Base-by-base conservation (phyloP, 1,284 basidiomycete species). In the Tilletia caries region DNA sequence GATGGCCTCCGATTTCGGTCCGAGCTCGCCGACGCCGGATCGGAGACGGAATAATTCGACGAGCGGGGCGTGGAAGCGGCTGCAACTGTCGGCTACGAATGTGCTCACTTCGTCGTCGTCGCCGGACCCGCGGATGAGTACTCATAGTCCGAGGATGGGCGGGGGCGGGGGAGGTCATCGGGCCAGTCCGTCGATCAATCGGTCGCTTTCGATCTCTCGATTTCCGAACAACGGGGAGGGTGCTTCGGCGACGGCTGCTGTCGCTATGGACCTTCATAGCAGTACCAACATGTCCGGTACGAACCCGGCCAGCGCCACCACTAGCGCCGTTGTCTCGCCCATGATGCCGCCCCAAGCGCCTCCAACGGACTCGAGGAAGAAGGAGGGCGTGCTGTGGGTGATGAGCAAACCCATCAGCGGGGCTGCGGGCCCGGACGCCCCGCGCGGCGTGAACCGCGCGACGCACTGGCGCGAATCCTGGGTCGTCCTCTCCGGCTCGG, bases 321-420 rank as follows among this genome's bases (percentile, higher is more conserved):
- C 20, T 60, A 5, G 23, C 54, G 27, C 54, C 54, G n/a, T n/a
- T n/a, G n/a, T n/a, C n/a, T n/a, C n/a, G n/a, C n/a, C n/a, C n/a
- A n/a, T n/a, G n/a, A 60, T 34, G 18, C 18, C n/a, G 23, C 20
- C 54, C 54, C 18, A 60, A 20, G 50, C 20, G 25, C 33, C 54
- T 1, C 25, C 50, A 10, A 34, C n/a, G 6, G 27, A 34, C 54
- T 25, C 27, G 25, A 48, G 78, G 32, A 79, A 76, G 73, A 79
- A 77, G 65, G 76, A 79, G 67, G 78, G 78, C 18, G 70, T 79
- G 12, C 68, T 79, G 2, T 79, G 77, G 77, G 78, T 75, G 20
- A 72, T 75, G 68, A 71, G 67, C 23, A 79, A 77, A 37, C 50
- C 74, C 13, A 62, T 76, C 67, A 67, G 64, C 2, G 75, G 75